Percentiles rank a stretch among this genome's conserved stretches.
These are phyloP conservation scores for Suhomyces coccinellae DNA, from an alignment of 1,139 yeast genomes.

Conservation along the genomic window DNA sequence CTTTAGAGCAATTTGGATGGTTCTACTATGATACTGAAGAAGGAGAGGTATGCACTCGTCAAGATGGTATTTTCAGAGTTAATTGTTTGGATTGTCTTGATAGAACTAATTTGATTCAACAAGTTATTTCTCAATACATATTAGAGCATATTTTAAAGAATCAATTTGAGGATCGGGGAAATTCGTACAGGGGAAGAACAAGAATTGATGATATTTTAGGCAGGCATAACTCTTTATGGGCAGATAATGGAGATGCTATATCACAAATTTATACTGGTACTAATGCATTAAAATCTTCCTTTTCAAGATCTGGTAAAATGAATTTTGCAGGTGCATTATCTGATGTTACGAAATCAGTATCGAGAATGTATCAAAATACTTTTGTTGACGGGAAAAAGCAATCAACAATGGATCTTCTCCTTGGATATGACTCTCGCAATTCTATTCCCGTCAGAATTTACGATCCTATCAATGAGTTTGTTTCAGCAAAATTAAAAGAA, in stretches of 20 bases:
- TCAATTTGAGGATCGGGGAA: slow-evolving; percentile 26
- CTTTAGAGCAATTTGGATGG: slow-evolving; percentile 71
- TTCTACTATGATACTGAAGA: slow-evolving; percentile 57
- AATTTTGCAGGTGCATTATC: slow-evolving; percentile 93
- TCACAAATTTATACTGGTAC: slow-evolving; percentile 98
- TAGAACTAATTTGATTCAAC: slow-evolving; percentile 90
- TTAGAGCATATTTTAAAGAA: slow-evolving; percentile 66
- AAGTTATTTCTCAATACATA: slow-evolving; percentile 63
- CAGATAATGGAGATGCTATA: slow-evolving; percentile 96
- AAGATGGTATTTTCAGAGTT: slow-evolving; percentile 85
- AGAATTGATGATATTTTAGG: slow-evolving; percentile 50
- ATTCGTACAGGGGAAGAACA: slow-evolving; percentile 24
- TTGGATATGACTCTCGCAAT: slow-evolving; percentile 74
- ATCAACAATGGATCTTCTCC: slow-evolving; percentile 75
- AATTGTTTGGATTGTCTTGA: slow-evolving; percentile 95
- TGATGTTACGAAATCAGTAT: slow-evolving; percentile 93
- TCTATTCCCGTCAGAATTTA: slow-evolving; percentile 71
- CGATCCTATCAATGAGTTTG: slow-evolving; percentile 87
- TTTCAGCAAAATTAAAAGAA: slow-evolving; percentile 57
- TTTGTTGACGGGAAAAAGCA: slow-evolving; percentile 92
- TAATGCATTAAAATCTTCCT: slow-evolving; percentile 91
- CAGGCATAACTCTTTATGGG: slow-evolving; percentile 87
- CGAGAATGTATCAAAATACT: slow-evolving; percentile 92
- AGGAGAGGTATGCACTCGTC: slow-evolving; percentile 57
- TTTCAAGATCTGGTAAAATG: slow-evolving; percentile 93